Evolutionary conservation across 2,329 filamentous ascomycete genomes (phyloP).

Genomic region (Exophiala oligosperma): DNA sequence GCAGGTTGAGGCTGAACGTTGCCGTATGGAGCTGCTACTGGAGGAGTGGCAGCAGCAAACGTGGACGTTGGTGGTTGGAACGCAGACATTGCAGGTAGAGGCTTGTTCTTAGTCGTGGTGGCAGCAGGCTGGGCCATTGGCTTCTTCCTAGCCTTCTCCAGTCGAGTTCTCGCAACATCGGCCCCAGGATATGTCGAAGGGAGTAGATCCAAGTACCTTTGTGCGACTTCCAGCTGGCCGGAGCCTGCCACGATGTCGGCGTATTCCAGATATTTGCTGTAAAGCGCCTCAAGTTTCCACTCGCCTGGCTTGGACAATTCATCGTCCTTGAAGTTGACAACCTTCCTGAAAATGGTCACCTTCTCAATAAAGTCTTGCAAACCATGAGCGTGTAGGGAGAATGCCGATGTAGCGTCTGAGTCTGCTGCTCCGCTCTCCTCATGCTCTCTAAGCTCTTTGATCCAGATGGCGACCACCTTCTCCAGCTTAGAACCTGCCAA

Average conservation of each 20-base stretch:
- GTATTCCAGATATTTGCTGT: constrained; percentile 96
- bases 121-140: constrained; percentile 39
- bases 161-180: constrained; percentile 79
- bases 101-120: constrained; percentile 41
- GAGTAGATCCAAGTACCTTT: constrained; percentile 87
- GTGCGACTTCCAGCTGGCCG: constrained; percentile 80
- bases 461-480: constrained; percentile 95
- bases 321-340: constrained; percentile 83
- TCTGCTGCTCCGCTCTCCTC: constrained; percentile 74
- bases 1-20: constrained; percentile 20
- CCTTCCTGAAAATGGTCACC: constrained; percentile 92
- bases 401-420: constrained; percentile 71
- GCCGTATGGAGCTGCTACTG: constrained; percentile 6
- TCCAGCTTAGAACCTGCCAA: constrained; percentile 93
- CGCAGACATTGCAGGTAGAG: constrained; percentile 43
- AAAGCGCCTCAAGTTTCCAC: constrained; percentile 87
- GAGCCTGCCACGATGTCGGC: constrained; percentile 91
- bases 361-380: constrained; percentile 97
- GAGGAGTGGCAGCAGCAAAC: constrained; percentile 27
- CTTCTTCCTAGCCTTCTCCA: constrained; percentile 79
- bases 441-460: constrained; percentile 80
- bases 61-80: constrained; percentile 38
- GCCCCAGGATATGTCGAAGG: constrained; percentile 82
- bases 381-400: constrained; percentile 85
- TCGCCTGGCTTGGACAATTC: constrained; percentile 69